Evolutionary conservation across 805 yeast genomes (phyloP).

Genomic region (Myxozyma geophila): DNA sequence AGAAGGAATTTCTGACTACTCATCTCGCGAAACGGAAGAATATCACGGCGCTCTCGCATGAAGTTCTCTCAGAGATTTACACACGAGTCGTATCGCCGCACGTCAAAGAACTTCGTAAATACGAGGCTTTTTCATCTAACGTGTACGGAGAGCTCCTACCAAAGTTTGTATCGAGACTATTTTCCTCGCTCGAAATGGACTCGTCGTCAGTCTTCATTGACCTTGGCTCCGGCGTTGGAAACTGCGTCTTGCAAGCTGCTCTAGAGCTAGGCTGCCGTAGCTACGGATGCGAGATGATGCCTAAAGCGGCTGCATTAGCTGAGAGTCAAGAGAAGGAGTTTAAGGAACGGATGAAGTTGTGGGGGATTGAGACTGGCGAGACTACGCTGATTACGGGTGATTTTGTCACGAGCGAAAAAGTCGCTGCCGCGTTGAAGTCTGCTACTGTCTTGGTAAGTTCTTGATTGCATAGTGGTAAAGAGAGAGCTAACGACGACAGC

Average conservation of each 20-base stretch:
- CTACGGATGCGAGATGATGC: conserved; percentile 91
- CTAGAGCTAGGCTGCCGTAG: conserved; percentile 81
- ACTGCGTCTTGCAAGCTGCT: conserved; percentile 87
- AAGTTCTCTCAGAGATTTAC: conserved; percentile 72
- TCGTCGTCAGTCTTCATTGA: conserved; percentile 72
- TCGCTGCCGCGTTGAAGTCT: conserved; percentile 56
- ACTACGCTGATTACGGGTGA: conserved; percentile 68
- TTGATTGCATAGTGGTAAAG: background rate
- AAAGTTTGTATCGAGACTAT: conserved; percentile 68
- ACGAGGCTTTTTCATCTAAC: conserved; percentile 85
- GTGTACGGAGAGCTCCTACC: conserved; percentile 93
- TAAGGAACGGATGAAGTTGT: conserved; percentile 58
- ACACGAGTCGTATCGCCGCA: conserved; percentile 79
- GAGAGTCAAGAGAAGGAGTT: conserved; percentile 64
- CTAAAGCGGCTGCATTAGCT: conserved; percentile 73
- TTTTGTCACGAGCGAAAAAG: conserved; percentile 68
- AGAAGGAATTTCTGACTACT: conserved; percentile 37
- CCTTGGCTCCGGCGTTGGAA: conserved; percentile 93
- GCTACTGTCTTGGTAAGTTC: conserved; percentile 62
- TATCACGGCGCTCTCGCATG: conserved; percentile 55
- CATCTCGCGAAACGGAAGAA: background rate
- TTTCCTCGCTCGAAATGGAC: conserved; percentile 59
- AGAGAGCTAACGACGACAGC: conserved; percentile 25
- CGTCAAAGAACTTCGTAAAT: conserved; percentile 63
- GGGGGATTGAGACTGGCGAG: conserved; percentile 66